Evolutionary conservation across 805 yeast species (phyloP), one percentile per base, ranked within the genome.

Genomic region (Starmera amethionina): DNA sequence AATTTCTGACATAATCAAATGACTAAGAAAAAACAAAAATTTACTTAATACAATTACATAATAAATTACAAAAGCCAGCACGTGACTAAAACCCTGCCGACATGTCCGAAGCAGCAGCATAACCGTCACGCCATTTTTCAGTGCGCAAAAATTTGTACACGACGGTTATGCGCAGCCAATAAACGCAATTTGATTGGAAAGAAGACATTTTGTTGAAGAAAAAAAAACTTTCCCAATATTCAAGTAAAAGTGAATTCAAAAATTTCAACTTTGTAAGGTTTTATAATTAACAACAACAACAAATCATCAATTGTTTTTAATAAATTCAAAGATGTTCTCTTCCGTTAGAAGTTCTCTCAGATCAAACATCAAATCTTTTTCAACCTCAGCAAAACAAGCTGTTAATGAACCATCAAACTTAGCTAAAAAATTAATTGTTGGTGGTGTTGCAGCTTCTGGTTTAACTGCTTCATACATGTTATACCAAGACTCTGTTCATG

Each of bases 401-500:
- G 60, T 59, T 41, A 58, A 45, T 45, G 56, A 50, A 46, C 61
- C 58, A 53, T 49, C 55, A 45, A 41, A 51, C 38, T 31, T 54
- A 45, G 53, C 57, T 37, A 75, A 72, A 56, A 79, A 70, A 57
- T 57, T 70, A 54, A 65, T 79, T 53, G 70, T 74, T 50, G 80
- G 81, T 55, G 65, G 70, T 49, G 81, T 79, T 51, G 86, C 84
- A 45, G 73, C 77, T 39, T 73, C 85, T 43, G 95, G 95, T 50
- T 68, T 84, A 46, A 74, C 86, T 43, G 87, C 94, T 36, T 82
- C 93, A 43, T 83, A 82, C 63, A 68, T 82, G 56, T 70, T 84
- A 58, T 87, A 87, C 68, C 77, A 84, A 58, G 95, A 87, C 63
- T 73, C 88, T 28, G 75, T 79, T 64, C 79, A 87, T 47, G 96